Evolutionary conservation across 345 rosid genomes (phyloP).

Genomic region (Brassica carinata): DNA sequence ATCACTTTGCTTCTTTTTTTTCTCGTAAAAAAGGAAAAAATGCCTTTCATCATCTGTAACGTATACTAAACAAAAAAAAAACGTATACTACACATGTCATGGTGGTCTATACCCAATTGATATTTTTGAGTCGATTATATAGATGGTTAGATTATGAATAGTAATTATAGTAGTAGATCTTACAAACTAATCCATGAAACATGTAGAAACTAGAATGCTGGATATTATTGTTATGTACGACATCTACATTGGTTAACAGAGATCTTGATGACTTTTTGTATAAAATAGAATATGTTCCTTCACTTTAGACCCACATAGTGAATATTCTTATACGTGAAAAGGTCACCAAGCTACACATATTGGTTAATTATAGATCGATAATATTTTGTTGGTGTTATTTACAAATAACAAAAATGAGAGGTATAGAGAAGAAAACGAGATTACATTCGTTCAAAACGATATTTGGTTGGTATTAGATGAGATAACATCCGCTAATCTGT

Average conservation of each 20-base stretch:
- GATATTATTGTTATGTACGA: background rate
- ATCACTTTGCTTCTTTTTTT: background rate
- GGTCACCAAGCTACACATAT: background rate
- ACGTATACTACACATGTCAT: constrained; percentile 16
- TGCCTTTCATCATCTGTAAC: background rate
- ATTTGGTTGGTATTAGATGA: background rate
- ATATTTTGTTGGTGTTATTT: background rate
- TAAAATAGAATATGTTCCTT: background rate
- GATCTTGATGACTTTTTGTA: background rate
- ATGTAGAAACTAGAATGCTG: background rate
- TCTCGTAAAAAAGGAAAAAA: background rate
- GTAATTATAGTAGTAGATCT: background rate
- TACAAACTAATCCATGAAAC: background rate
- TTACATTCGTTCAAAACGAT: background rate
- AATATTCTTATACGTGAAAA: background rate
- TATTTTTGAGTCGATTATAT: constrained; percentile 1
- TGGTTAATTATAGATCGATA: background rate
- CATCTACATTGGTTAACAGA: background rate
- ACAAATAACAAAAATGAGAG: background rate
- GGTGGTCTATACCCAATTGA: background rate
- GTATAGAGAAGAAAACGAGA: background rate
- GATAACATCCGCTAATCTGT: background rate
- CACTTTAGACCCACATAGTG: background rate
- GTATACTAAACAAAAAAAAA: constrained; percentile 4
- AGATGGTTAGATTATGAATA: background rate